Percentiles rank a stretch among this genome's conserved stretches.
These are phyloP conservation scores for Gentiana macrophylla DNA, from an alignment of 257 asterid species.

Conservation along the genomic window DNA sequence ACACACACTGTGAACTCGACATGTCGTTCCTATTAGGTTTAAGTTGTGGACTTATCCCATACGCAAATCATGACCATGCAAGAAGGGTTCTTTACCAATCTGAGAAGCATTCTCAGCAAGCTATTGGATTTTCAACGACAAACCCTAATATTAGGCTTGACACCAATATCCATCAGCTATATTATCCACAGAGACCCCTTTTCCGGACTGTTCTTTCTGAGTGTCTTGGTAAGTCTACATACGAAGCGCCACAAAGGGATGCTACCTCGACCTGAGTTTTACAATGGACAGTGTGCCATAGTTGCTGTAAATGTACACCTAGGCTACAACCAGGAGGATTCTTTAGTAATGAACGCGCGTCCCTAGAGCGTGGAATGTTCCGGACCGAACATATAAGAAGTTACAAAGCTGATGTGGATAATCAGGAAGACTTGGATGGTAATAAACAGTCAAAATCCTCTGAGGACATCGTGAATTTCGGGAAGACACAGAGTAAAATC, in stretches of 20 bases:
- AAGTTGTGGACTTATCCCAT: constrained; percentile 89
- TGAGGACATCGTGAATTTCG: constrained; percentile 56
- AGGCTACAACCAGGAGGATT: constrained; percentile 95
- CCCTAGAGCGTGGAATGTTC: constrained; percentile 94
- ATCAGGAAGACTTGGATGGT: constrained; percentile 22
- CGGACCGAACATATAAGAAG: constrained; percentile 80
- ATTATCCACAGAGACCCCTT: constrained; percentile 86
- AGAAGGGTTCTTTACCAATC: constrained; percentile 83
- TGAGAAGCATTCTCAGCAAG: constrained; percentile 96
- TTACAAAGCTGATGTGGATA: constrained; percentile 71
- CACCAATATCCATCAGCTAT: constrained; percentile 72
- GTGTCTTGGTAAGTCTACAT: constrained; percentile 62
- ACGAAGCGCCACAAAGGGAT: constrained; percentile 38
- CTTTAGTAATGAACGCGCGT: constrained; percentile 90
- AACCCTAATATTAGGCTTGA: constrained; percentile 61
- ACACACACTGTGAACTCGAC: constrained; percentile 83
- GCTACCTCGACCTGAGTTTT: constrained; percentile 76
- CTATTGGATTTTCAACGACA: constrained; percentile 75
- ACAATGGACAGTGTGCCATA: constrained; percentile 86
- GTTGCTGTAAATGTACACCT: constrained; percentile 92
- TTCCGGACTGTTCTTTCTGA: constrained; percentile 67
- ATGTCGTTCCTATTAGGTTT: constrained; percentile 67
- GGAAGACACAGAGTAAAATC: constrained; percentile 66
- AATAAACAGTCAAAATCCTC: constrained; percentile 33
- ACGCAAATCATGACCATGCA: constrained; percentile 86